phyloP scores from a whole-genome alignment of 2,329 filamentous ascomycete genomes.

The Apiospora kogelbergensis region DNA sequence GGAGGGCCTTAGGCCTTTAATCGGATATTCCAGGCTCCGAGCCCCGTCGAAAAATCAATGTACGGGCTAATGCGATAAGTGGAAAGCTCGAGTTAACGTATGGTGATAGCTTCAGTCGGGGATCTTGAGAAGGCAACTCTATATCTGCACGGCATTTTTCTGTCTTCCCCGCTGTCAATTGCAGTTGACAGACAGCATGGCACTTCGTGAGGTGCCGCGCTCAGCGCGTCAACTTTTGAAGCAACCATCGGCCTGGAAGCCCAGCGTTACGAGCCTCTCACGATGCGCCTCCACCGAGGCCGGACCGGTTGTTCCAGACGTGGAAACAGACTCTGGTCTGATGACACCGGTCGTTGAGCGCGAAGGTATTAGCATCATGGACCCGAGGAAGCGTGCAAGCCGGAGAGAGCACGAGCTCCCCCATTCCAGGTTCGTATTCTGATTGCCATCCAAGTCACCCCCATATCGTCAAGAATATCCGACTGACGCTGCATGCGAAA shows the following conservation, averaged over 20 bases:
- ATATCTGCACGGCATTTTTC: neutral
- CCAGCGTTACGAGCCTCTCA: slow-evolving; percentile 24
- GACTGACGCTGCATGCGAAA: neutral
- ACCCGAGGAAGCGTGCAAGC: slow-evolving; percentile 42
- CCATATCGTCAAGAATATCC: neutral
- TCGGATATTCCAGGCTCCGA: slow-evolving; percentile 9
- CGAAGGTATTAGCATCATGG: slow-evolving; percentile 43
- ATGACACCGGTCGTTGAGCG: slow-evolving; percentile 35
- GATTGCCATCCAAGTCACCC: neutral
- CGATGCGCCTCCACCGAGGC: slow-evolving; percentile 47
- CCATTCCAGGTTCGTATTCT: slow-evolving; percentile 23
- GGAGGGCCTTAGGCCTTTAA: neutral
- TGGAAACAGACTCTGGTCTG: slow-evolving; percentile 53
- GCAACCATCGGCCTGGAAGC: slow-evolving; percentile 21
- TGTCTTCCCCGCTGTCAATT: neutral
- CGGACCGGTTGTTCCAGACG: slow-evolving; percentile 41
- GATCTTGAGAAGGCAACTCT: neutral
- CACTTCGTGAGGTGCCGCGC: slow-evolving; percentile 28
- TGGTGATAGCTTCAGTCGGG: slow-evolving; percentile 11
- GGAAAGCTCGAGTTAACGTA: neutral
- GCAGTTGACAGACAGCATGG: neutral
- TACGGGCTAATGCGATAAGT: neutral
- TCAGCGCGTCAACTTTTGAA: slow-evolving; percentile 26
- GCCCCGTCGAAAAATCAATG: slow-evolving; percentile 11
- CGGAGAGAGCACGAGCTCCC: slow-evolving; percentile 27